Base-by-base conservation (phyloP, 1,139 yeast genomes). In the Hansenula lynferdii region DNA sequence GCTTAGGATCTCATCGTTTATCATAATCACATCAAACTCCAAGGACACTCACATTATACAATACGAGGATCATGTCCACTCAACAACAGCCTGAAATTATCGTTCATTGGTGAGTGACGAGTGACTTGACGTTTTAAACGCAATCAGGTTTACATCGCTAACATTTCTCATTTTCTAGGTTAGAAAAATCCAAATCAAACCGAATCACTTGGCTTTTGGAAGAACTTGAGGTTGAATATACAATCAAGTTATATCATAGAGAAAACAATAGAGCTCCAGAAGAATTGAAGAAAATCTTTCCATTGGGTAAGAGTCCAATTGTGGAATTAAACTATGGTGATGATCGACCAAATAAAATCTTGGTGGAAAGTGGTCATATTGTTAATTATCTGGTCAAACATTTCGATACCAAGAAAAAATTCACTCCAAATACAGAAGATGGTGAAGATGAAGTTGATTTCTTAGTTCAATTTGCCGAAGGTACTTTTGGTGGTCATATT, bases 271-370 rank as follows among this genome's bases (percentile, higher is more conserved):
- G 46, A 21, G 72, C 72, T 1, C 67, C 65, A 6, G 39, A 47
- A 2, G 79, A 67, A 32, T 56, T 78, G 33, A 66, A 64, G 42
- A 61, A 69, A 24, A 65, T 76, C 8, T 80, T 75, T 45, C 80
- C 81, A n/a, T 55, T 72, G 21, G 84, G 83, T 1, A 76, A 75
- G 49, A 61, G 75, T 3, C 85, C 86, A 2, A 57, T 77, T 1
- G 51, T 77, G 27, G 77, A 72, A 42, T 62, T 77, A 8, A 78
- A 78, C 10, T 57, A 64, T 28, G 56, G 56, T 22, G 42, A 51
- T 44, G 47, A 50, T 36, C 30, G 44, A 28, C 22, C 39, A 3
- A 40, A 40, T 54, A 55, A 38, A 38, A 44, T 42, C 31, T 53
- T 74, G 20, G 70, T 68, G 5, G 81, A 75, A 49, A 64, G 69